A percentile compares a stretch with the other conserved stretches of the same genome.
Evolutionary conservation across 768 basidiomycete species (phyloP).

Genomic region (Naematelia encephala): DNA sequence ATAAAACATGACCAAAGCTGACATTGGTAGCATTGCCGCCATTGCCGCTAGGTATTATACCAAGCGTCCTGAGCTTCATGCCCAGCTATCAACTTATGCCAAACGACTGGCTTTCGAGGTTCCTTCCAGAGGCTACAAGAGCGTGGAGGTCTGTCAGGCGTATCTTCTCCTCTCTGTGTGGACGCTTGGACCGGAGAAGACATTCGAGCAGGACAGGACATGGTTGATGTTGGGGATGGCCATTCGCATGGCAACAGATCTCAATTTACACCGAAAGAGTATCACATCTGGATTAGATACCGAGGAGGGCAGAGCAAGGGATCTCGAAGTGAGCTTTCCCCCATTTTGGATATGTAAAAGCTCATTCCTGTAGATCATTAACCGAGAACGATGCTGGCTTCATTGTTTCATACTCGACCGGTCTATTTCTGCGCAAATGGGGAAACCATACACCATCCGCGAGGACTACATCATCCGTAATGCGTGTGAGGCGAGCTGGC

Average conservation of each 20-base stretch:
- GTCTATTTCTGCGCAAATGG: slow-evolving; percentile 91
- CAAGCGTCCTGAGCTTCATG: slow-evolving; percentile 74
- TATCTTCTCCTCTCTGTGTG: slow-evolving; percentile 83
- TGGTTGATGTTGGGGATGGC: slow-evolving; percentile 74
- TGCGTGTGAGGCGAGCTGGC: slow-evolving; percentile 64
- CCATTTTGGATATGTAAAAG: neutral
- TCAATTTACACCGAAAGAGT: slow-evolving; percentile 90
- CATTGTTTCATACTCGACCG: slow-evolving; percentile 85
- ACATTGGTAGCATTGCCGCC: slow-evolving; percentile 71
- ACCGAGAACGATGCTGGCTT: slow-evolving; percentile 92
- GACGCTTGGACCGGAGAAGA: slow-evolving; percentile 91
- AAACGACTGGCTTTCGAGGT: slow-evolving; percentile 76
- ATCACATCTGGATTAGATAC: slow-evolving; percentile 63
- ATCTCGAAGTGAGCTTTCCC: slow-evolving; percentile 50
- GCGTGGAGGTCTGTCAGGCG: slow-evolving; percentile 91
- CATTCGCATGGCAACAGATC: slow-evolving; percentile 84
- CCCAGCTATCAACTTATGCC: slow-evolving; percentile 63
- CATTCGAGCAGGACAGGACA: slow-evolving; percentile 94
- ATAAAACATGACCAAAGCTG: neutral
- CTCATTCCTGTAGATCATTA: slow-evolving; percentile 65
- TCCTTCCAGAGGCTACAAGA: slow-evolving; percentile 53
- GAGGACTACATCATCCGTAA: slow-evolving; percentile 93
- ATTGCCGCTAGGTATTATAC: slow-evolving; percentile 87
- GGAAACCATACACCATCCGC: slow-evolving; percentile 85
- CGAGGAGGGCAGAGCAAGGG: slow-evolving; percentile 73